Percentiles rank a stretch among this genome's conserved stretches.
phyloP scores from a whole-genome alignment of 345 rosid species.

The Rubroshorea leprosula region DNA sequence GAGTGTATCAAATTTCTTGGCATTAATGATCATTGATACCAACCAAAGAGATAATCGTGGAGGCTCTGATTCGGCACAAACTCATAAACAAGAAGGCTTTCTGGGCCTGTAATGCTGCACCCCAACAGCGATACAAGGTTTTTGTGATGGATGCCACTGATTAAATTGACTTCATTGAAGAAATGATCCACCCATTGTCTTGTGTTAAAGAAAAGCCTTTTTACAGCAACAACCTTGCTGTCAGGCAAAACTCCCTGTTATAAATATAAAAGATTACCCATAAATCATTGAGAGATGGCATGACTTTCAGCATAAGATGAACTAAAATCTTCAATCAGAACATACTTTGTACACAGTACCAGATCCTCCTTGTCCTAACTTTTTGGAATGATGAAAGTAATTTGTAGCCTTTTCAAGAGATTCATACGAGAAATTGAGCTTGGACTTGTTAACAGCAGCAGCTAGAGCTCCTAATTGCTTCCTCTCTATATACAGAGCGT shows the following conservation, averaged over 20 bases:
- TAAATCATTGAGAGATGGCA: conserved; percentile 3
- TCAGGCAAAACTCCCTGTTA: conserved; percentile 59
- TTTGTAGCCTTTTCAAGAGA: conserved; percentile 70
- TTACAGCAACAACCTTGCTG: conserved; percentile 67
- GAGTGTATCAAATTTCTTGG: not conserved
- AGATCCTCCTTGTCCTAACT: conserved; percentile 91
- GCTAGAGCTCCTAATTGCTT: conserved; percentile 57
- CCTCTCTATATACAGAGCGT: conserved; percentile 33
- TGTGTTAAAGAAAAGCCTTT: conserved; percentile 84
- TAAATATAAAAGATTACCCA: conserved; percentile 1
- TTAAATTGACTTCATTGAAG: conserved; percentile 88
- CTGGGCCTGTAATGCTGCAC: conserved; percentile 84
- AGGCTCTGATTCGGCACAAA: conserved; percentile 76
- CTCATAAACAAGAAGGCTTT: conserved; percentile 87
- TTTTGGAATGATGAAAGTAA: conserved; percentile 63
- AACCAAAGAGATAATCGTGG: conserved; percentile 58
- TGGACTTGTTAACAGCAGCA: conserved; percentile 51
- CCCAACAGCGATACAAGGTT: conserved; percentile 81
- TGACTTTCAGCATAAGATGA: not conserved
- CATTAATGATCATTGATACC: not conserved
- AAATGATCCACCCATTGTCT: conserved; percentile 96
- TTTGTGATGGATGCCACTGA: conserved; percentile 67
- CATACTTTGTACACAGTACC: conserved; percentile 79
- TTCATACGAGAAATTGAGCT: conserved; percentile 52
- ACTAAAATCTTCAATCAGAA: conserved; percentile 30